phyloP scores from a whole-genome alignment of 768 basidiomycete species.

The Coprinopsis marcescibilis region DNA sequence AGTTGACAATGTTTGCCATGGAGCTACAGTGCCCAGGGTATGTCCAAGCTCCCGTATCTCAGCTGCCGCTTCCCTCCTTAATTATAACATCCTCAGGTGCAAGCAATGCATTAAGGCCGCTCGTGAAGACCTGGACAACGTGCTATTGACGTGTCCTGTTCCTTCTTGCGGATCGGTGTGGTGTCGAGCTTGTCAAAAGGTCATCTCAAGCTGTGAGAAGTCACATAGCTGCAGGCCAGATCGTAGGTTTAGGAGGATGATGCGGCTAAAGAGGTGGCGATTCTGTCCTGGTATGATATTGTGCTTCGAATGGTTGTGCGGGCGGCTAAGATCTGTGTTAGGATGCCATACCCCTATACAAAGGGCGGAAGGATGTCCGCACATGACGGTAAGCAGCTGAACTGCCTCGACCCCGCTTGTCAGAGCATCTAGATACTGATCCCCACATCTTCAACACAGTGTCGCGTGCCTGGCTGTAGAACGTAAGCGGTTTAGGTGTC shows the following conservation, averaged over 20 bases:
- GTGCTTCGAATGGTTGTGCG: not conserved
- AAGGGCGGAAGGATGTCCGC: conserved; percentile 6
- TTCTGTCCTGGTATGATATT: conserved; percentile 7
- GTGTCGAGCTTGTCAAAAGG: conserved; percentile 7
- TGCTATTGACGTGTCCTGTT: conserved; percentile 5
- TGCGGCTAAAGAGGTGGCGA: conserved; percentile 2
- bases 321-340: not conserved
- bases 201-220: not conserved
- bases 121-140: conserved; percentile 8
- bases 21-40: conserved; percentile 9
- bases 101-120: conserved; percentile 7
- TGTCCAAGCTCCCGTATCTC: not conserved
- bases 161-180: conserved; percentile 3
- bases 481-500: conserved; percentile 2
- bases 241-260: conserved; percentile 4
- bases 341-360: conserved; percentile 8
- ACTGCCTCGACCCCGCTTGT: not conserved
- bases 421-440: not conserved
- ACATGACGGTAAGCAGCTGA: conserved; percentile 9
- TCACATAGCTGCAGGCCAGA: conserved; percentile 7
- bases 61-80: not conserved
- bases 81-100: not conserved
- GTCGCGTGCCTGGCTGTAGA: conserved; percentile 5
- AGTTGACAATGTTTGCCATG: conserved; percentile 5
- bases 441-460: conserved; percentile 6